phyloP scores from a whole-genome alignment of 2,329 filamentous ascomycete genomes.

The Fonsecaea pedrosoi region DNA sequence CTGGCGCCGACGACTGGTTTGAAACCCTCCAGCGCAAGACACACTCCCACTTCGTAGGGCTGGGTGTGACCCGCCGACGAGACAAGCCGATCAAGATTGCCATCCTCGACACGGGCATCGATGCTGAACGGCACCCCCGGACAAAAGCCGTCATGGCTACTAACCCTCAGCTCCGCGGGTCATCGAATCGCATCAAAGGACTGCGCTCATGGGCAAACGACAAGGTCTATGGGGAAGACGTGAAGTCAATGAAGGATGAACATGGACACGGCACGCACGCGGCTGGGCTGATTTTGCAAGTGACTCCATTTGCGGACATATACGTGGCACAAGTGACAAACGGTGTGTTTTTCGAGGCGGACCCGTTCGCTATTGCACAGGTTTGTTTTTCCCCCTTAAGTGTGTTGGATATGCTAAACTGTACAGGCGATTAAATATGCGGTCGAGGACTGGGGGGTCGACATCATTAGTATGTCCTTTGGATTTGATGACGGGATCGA shows the following conservation, averaged over 20 bases:
- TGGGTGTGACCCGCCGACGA: neutral
- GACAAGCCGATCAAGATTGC: conserved; percentile 25
- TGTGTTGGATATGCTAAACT: neutral
- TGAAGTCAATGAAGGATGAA: conserved; percentile 8
- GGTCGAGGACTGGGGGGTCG: conserved; percentile 34
- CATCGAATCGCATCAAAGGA: conserved; percentile 8
- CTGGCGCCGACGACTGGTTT: no score
- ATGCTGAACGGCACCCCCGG: neutral
- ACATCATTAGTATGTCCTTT: conserved; percentile 44
- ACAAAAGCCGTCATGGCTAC: neutral
- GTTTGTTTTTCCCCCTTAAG: no score
- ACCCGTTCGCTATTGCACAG: neutral
- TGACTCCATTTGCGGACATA: conserved; percentile 29
- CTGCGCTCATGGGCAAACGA: neutral
- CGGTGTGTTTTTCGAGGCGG: neutral
- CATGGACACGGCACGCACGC: conserved; percentile 33
- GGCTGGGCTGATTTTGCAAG: conserved; percentile 24
- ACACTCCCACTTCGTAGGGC: no score
- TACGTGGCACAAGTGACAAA: conserved; percentile 26
- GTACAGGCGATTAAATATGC: conserved; percentile 40
- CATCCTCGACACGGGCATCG: conserved; percentile 28
- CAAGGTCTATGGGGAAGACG: neutral
- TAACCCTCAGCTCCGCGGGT: conserved; percentile 16
- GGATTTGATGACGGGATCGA: conserved; percentile 29
- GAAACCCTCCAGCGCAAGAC: no score